A percentile compares a stretch with the other conserved stretches of the same genome.
Evolutionary conservation across 257 asterid genomes (phyloP).

Genomic region (Solanum gandarillasii): DNA sequence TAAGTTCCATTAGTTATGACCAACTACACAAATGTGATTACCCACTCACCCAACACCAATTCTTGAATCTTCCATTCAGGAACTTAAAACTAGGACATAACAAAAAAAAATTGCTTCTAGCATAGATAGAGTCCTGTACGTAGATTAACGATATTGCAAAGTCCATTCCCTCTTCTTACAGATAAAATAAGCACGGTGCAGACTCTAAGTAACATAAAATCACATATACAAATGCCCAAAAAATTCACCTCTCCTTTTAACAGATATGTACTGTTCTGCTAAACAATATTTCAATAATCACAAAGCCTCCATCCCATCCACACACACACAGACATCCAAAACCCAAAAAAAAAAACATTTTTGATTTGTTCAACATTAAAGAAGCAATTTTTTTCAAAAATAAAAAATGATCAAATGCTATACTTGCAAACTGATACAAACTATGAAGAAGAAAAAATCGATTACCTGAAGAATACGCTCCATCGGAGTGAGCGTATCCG

Average conservation of each 20-base stretch:
- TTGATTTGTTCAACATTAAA: background rate
- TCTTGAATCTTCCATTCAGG: background rate
- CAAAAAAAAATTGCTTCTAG: background rate
- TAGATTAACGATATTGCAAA: background rate
- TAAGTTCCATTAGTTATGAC: background rate
- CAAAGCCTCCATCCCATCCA: background rate
- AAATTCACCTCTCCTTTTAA: background rate
- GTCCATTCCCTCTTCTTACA: background rate
- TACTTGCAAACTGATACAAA: background rate
- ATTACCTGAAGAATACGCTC: conserved; percentile 42
- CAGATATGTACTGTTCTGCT: background rate
- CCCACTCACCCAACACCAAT: background rate
- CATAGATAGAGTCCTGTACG: background rate
- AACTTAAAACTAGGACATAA: background rate
- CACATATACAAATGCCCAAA: background rate
- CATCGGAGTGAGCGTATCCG: background rate
- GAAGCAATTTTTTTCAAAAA: background rate
- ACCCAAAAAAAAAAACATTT: background rate
- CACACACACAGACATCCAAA: background rate
- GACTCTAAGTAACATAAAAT: background rate
- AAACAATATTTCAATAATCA: background rate
- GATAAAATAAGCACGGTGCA: background rate
- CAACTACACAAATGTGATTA: background rate
- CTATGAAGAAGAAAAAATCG: background rate
- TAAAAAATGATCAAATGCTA: background rate